phyloP scores from a whole-genome alignment of 148 eudicot genomes.

The Vaccinium vitisidaea region DNA sequence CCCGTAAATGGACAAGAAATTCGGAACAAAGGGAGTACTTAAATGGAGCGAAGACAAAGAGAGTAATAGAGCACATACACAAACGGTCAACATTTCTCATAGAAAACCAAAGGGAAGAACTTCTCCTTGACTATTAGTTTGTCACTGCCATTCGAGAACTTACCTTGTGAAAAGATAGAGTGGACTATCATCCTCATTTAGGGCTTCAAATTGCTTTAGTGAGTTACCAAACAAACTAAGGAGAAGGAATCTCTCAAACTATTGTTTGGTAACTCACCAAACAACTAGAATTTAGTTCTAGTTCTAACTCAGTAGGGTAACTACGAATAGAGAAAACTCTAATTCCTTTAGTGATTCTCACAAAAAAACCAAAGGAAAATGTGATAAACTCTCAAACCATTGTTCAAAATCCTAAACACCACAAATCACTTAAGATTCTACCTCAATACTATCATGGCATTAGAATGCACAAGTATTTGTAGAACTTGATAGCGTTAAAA shows the following conservation, averaged over 20 bases:
- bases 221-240: not conserved
- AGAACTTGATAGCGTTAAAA: too few relatives aligned
- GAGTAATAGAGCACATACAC: not conserved
- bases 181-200: not conserved
- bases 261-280: slow-evolving; percentile 6
- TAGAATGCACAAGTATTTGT: too few relatives aligned
- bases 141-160: not conserved
- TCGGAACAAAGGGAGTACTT: not conserved
- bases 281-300: not conserved
- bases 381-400: not conserved
- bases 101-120: not conserved
- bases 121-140: not conserved
- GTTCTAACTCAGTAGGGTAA: not conserved
- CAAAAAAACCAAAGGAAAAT: not conserved
- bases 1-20: too few relatives aligned
- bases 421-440: too few relatives aligned
- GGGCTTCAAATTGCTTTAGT: not conserved
- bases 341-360: not conserved
- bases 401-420: not conserved
- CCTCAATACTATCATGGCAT: too few relatives aligned
- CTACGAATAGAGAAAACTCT: not conserved
- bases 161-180: not conserved
- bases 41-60: not conserved
- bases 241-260: not conserved
- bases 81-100: not conserved